A percentile compares a stretch with the other conserved stretches of the same genome.
Conservation (phyloP, 1,139 yeast species). For the Yamadazyma jaroonii region DNA sequence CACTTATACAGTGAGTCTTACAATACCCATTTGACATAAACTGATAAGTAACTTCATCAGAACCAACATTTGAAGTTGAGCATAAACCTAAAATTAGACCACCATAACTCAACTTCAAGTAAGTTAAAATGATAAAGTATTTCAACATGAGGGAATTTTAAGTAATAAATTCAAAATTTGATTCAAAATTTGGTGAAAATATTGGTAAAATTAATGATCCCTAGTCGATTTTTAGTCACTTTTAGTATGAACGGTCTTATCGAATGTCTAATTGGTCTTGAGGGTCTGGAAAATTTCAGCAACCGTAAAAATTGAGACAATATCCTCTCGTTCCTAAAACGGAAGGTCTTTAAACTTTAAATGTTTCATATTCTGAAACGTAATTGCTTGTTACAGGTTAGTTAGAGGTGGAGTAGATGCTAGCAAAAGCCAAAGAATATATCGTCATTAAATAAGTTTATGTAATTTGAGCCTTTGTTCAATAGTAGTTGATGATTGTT, state of each 20-base stretch:
- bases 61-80: slow-evolving; percentile 33
- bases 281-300: neutral
- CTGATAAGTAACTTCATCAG: slow-evolving; percentile 16
- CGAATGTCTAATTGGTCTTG: neutral
- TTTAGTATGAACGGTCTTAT: too few species aligned
- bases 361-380: too few species aligned
- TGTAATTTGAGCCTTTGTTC: slow-evolving; percentile 4
- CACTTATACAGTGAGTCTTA: slow-evolving; percentile 12
- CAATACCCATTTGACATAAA: slow-evolving; percentile 56
- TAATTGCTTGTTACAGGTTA: too few species aligned
- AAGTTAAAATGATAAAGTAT: too few species aligned
- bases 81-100: slow-evolving; percentile 33
- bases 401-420: too few species aligned
- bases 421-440: too few species aligned
- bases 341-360: too few species aligned
- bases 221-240: too few species aligned
- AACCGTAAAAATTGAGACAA: neutral
- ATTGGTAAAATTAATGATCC: neutral
- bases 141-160: too few species aligned
- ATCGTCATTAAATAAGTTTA: neutral
- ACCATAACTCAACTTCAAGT: slow-evolving; percentile 1
- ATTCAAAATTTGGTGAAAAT: neutral
- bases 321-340: neutral
- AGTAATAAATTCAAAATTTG: too few species aligned
- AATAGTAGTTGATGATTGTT: slow-evolving; percentile 6